phyloP scores from a whole-genome alignment of 192 early-diverging fungal genomes.

The Coemansia sp. region DNA sequence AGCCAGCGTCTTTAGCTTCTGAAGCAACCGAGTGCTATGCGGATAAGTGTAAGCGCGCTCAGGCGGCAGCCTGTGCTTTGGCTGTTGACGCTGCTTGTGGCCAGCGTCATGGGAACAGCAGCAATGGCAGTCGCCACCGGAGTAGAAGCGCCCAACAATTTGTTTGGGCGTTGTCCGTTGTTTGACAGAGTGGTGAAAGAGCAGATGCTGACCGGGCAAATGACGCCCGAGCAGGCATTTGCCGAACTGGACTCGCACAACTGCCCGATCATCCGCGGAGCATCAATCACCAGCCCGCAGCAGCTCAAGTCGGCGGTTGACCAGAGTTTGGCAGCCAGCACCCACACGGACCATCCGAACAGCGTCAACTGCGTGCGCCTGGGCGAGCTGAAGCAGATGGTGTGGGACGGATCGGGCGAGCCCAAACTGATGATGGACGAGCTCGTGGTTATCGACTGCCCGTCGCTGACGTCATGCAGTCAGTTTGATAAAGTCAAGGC shows the following conservation, averaged over 20 bases:
- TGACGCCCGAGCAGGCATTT: slow-evolving; percentile 48
- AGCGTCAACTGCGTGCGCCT: slow-evolving; percentile 21
- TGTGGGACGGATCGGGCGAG: slow-evolving; percentile 20
- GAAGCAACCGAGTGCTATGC: neutral
- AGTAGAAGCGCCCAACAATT: neutral
- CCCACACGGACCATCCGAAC: slow-evolving; percentile 10
- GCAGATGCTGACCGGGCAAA: slow-evolving; percentile 36
- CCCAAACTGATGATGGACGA: slow-evolving; percentile 37
- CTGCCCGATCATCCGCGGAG: slow-evolving; percentile 54
- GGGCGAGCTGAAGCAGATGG: slow-evolving; percentile 15
- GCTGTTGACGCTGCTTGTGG: slow-evolving; percentile 10
- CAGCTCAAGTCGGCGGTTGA: slow-evolving; percentile 39
- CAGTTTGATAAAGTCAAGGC: slow-evolving; percentile 25
- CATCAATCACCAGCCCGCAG: slow-evolving; percentile 40
- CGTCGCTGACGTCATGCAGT: slow-evolving; percentile 35
- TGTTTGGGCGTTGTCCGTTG: slow-evolving; percentile 46
- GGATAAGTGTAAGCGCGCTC: neutral
- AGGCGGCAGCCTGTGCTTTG: neutral
- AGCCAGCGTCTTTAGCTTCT: neutral
- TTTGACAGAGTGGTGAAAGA: slow-evolving; percentile 44
- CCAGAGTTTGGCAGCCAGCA: slow-evolving; percentile 12
- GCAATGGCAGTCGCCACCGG: neutral
- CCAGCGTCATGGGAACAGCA: neutral
- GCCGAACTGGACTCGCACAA: slow-evolving; percentile 49
- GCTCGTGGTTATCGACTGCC: slow-evolving; percentile 26